A percentile compares a stretch with the other conserved stretches of the same genome.
phyloP scores from a whole-genome alignment of 352 stramenopile genomes.

The Globisporangium apiculatum region DNA sequence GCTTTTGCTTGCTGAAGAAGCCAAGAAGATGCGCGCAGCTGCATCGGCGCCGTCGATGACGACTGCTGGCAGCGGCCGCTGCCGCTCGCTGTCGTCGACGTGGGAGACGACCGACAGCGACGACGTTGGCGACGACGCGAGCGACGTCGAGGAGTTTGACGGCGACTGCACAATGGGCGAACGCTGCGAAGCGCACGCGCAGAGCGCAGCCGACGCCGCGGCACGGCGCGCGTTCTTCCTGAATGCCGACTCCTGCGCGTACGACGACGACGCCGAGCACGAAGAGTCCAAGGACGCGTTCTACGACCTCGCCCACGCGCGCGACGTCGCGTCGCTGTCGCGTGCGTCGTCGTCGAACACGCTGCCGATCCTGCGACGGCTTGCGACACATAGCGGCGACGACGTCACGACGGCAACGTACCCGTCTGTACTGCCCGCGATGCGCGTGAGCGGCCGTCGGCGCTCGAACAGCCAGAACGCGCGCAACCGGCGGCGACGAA shows the following conservation, averaged over 20 bases:
- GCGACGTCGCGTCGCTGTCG: slow-evolving; percentile 8
- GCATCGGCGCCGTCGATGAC: slow-evolving; percentile 6
- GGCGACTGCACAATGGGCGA: slow-evolving; percentile 11
- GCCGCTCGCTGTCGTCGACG: slow-evolving; percentile 56
- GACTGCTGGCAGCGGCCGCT: slow-evolving; percentile 17
- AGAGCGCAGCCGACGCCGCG: background rate
- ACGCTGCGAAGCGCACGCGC: background rate
- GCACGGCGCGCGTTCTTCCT: slow-evolving; percentile 7
- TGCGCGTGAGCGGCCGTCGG: slow-evolving; percentile 18
- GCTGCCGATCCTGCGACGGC: slow-evolving; percentile 7
- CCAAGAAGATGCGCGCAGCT: slow-evolving; percentile 13
- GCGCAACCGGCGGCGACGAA: slow-evolving; percentile 22
- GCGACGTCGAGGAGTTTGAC: slow-evolving; percentile 21
- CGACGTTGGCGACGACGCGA: slow-evolving; percentile 22
- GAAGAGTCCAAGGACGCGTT: slow-evolving; percentile 15
- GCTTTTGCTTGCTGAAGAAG: slow-evolving; percentile 11
- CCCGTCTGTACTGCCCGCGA: slow-evolving; percentile 8
- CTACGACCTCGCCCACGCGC: slow-evolving; percentile 5
- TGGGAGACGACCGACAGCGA: slow-evolving; percentile 47
- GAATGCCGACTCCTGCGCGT: slow-evolving; percentile 14
- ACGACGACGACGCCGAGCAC: slow-evolving; percentile 33
- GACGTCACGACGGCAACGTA: slow-evolving; percentile 10
- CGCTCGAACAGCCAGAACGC: slow-evolving; percentile 24
- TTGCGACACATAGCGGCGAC: background rate
- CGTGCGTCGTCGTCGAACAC: slow-evolving; percentile 9